Base-by-base conservation (phyloP, 2,329 filamentous ascomycete species). In the Monilinia aucupariae region DNA sequence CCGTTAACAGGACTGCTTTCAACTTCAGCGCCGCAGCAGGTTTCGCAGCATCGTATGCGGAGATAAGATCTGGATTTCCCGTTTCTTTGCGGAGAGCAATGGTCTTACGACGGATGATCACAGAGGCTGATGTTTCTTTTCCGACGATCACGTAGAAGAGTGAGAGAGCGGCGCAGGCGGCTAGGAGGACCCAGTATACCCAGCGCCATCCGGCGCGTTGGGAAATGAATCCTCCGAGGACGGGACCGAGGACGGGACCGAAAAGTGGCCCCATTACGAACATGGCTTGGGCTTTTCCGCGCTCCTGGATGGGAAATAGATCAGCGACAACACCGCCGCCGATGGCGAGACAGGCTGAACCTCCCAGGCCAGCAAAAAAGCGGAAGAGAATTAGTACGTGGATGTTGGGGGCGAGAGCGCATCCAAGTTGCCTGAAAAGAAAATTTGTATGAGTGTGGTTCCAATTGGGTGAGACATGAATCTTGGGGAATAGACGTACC, bases 251-350 rank as follows among this genome's bases (percentile, higher is more conserved):
- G 30, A 68, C 60, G 10, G 78, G 77, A 2, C 75, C 75, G 22
- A 73, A 65, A 27, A 74, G 71, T 12, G 78, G 78, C 0, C 78
- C 79, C 27, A 80, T 72, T 39, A 74, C 73, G 62, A 78, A 81
- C 12, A 71, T 75, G 1, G 80, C 77, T 82, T 88, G 86, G 59
- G 82, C 82, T 4, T 76, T 74, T 15, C 82, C 85, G 45, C 85
- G 79, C 67, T 83, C 78, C 68, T 85, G 81, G 54, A 80, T 79
- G 0, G 73, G 70, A 34, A 89, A 79, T 74, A 90, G 78, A 71
- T 90, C 88, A 37, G 85, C 82, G 41, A 90, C 85, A 2, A 83
- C 83, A 25, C 86, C 86, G 41, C 84, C 84, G 9, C 64, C 66
- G 64, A 86, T 85, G 0, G 86, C 87, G 17, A 90, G 43, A 52